Base-by-base conservation (phyloP, 176 grass and related monocot species). In the maize (Zea mays) region DNA sequence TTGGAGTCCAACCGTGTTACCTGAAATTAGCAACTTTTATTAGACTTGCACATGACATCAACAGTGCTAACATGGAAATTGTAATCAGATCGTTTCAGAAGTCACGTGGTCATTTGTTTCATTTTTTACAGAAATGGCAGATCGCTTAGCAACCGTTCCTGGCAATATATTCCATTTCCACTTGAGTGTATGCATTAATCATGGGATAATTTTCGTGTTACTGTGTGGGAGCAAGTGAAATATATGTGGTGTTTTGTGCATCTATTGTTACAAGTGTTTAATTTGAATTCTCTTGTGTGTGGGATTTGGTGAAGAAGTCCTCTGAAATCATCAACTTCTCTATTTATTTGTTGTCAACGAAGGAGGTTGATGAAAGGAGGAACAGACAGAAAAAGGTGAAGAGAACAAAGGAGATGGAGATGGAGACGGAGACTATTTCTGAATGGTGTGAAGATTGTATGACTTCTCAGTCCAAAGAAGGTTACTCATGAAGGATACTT, bases 291-390 rank as follows among this genome's bases (percentile, higher is more conserved):
- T 59, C 36, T 44, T 13, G 84, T 80, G 20, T 82, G 17, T 65
- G 95, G 96, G 96, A 99, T 20, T 92, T 99, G 78, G 87, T 99
- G 42, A 99, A 94, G 83, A 94, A 71, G 71, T 99, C 95, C 67
- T 99, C 96, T 75, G 85, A 95, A 64, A 95, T 99, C 70, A 99
- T 99, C 73, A 99, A 99, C 77, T 99, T 99, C 87, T 92, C 96
- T 42, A 99, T 99, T 41, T 92, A 99, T 71, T 71, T 99, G 69
- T 99, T 92, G 96, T 86, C 96, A 83, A 99, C 83, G 75, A 99
- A 95, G 88, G 89, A 99, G 85, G 83, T 95, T 17, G 91, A 99
- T 85, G 96, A 92, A 98, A 83, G 92, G 93, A 96, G 16, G 91
- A 95, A 88, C 84, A 85, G 67, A 85, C 85, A 66, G 96, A 94